phyloP scores from a whole-genome alignment of 306 rosid genomes.

The Lotus japonicus region DNA sequence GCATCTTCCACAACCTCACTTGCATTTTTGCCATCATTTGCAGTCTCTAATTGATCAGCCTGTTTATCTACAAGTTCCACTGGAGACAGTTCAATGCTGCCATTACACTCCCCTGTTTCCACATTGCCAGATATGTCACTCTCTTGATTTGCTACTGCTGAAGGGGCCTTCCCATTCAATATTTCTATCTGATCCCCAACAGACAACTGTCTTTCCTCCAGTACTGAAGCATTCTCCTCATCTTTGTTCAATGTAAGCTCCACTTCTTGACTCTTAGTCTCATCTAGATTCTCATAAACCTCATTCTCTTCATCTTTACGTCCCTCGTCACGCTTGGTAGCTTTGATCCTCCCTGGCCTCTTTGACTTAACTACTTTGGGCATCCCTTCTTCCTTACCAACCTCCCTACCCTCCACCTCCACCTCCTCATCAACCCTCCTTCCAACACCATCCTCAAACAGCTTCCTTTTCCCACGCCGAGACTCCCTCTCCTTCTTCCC shows the following conservation, averaged over 20 bases:
- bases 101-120: constrained; percentile 35
- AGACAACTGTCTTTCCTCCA: constrained; percentile 16
- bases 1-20: constrained; percentile 32
- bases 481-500: constrained; percentile 30
- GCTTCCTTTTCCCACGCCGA: constrained; percentile 53
- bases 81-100: constrained; percentile 20
- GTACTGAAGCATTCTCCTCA: constrained; percentile 22
- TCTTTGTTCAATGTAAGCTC: constrained; percentile 17
- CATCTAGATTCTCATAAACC: constrained; percentile 19
- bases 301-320: constrained; percentile 26
- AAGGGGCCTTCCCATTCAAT: constrained; percentile 21
- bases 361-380: constrained; percentile 50
- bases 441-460: constrained; percentile 36
- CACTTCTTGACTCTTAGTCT: constrained; percentile 35
- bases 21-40: constrained; percentile 37
- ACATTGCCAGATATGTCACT: constrained; percentile 21
- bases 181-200: constrained; percentile 22
- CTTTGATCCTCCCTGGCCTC: constrained; percentile 51
- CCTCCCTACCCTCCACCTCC: constrained; percentile 23
- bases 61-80: constrained; percentile 33
- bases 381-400: constrained; percentile 35
- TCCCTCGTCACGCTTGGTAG: constrained; percentile 30
- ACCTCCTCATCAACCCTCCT: constrained; percentile 18
- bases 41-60: constrained; percentile 33
- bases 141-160: constrained; percentile 25